Base-by-base conservation (phyloP, 768 basidiomycete species). In the button mushroom (Agaricus bisporus) region DNA sequence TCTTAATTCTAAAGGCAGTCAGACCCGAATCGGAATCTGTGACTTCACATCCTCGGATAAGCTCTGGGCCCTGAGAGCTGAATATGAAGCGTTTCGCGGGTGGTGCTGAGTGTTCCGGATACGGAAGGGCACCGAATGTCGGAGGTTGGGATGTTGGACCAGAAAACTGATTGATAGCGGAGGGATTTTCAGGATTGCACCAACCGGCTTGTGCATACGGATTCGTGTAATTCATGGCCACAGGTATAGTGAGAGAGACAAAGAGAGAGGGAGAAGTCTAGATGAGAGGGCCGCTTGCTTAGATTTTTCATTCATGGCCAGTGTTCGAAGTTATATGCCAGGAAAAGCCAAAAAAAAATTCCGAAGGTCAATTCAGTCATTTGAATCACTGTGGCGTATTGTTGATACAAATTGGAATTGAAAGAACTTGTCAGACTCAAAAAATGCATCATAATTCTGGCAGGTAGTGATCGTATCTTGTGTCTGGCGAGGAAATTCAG, bases 31-130 rank as follows among this genome's bases (percentile, higher is more conserved):
- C 68, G 0, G 79, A 71, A 0, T 78, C 78, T 41, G 73, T 52
- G 37, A 81, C 70, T 14, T 59, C 65, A 56, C 71, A 77, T 60
- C 78, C 70, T 18, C 76, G 62, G 14, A 80, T 64, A 22, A 71
- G 71, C 4, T 70, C 68, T 49, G 66, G 73, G 56, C 73, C 64
- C 25, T 72, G 63, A 11, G 52, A 46, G n/a, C 68, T 55, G 29
- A 67, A 65, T 0, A 60, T 55, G 17, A 66, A 64, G 5, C 56
- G 57, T 2, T 61, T 52, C 15, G 54, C 41, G 0, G 55, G 52
- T 10, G 53, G 18, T 1, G 53, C 42, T n/a, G 56, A 47, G 15
- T 35, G 37, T 17, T 57, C 43, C 1, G 54, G 48, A 5, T 59
- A 41, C 1, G 66, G 66, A n/a, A 68, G 60, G 7, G 64, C 67